Conservation (phyloP, 2,329 filamentous ascomycete genomes). For the Cladosporium sp. region DNA sequence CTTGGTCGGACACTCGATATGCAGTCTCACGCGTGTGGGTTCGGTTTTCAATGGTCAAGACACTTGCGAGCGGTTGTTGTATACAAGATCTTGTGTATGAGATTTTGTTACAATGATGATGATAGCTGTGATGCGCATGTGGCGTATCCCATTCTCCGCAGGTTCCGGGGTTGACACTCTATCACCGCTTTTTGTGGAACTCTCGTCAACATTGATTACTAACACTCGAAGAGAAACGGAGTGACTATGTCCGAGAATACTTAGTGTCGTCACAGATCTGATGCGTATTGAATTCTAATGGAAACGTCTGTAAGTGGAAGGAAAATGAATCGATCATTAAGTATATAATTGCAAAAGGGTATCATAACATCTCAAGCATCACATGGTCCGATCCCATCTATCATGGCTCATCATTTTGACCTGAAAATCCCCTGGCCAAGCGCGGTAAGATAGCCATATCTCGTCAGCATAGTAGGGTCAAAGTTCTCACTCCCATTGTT, state of each 20-base stretch:
- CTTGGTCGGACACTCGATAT: too few relatives aligned
- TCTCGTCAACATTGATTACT: background rate
- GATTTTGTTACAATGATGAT: too few relatives aligned
- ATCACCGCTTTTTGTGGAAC: background rate
- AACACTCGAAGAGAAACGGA: background rate
- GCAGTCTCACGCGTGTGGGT: too few relatives aligned
- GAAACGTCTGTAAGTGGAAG: too few relatives aligned
- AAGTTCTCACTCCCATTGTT: conserved; percentile 19
- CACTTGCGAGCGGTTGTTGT: too few relatives aligned
- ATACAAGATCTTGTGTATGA: too few relatives aligned
- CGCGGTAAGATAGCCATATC: conserved; percentile 36
- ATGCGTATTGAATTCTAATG: too few relatives aligned
- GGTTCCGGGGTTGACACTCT: background rate
- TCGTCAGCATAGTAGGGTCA: conserved; percentile 36
- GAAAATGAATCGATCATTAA: too few relatives aligned
- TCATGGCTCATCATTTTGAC: conserved; percentile 6
- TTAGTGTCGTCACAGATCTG: too few relatives aligned
- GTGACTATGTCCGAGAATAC: too few relatives aligned
- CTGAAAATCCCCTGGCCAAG: conserved; percentile 34
- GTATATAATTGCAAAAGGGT: background rate
- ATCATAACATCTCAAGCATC: conserved; percentile 4
- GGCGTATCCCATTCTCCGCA: background rate
- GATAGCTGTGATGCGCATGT: background rate
- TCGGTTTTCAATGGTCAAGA: too few relatives aligned
- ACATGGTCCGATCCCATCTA: background rate